phyloP scores from a whole-genome alignment of 2,329 filamentous ascomycete species.

The Botrytis byssoidea region DNA sequence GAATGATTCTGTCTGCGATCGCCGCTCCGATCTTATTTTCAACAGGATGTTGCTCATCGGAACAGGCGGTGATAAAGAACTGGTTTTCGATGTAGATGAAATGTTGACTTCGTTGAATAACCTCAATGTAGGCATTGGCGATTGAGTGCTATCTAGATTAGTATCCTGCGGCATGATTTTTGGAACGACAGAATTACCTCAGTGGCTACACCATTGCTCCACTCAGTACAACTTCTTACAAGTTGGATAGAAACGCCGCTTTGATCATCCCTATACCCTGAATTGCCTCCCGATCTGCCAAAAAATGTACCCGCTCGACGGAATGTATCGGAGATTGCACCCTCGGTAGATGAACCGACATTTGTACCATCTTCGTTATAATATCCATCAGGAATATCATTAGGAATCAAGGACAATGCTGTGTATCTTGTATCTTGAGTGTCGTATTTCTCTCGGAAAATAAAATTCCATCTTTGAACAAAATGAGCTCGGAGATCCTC shows the following conservation, averaged over 20 bases:
- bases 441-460: constrained; percentile 78
- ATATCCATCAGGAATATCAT: constrained; percentile 31
- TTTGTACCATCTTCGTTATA: constrained; percentile 32
- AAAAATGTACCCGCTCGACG: constrained; percentile 13
- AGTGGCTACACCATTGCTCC: constrained; percentile 57
- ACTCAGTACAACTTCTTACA: constrained; percentile 49
- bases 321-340: constrained; percentile 18
- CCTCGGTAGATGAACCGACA: constrained; percentile 12
- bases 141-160: constrained; percentile 63
- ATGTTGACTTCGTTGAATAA: constrained; percentile 66
- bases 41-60: constrained; percentile 67
- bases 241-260: constrained; percentile 41
- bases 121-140: constrained; percentile 76
- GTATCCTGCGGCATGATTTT: background rate
- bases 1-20: constrained; percentile 73
- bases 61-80: constrained; percentile 85
- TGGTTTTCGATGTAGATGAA: constrained; percentile 80
- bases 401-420: constrained; percentile 25
- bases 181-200: constrained; percentile 44
- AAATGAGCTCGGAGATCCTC: constrained; percentile 77
- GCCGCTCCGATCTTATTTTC: constrained; percentile 76
- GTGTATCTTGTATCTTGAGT: constrained; percentile 47
- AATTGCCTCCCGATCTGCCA: background rate
- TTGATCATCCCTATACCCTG: constrained; percentile 50
- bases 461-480: constrained; percentile 86